Base-by-base conservation (phyloP, 2,329 filamentous ascomycete species). In the Dactylonectria macrodidyma region DNA sequence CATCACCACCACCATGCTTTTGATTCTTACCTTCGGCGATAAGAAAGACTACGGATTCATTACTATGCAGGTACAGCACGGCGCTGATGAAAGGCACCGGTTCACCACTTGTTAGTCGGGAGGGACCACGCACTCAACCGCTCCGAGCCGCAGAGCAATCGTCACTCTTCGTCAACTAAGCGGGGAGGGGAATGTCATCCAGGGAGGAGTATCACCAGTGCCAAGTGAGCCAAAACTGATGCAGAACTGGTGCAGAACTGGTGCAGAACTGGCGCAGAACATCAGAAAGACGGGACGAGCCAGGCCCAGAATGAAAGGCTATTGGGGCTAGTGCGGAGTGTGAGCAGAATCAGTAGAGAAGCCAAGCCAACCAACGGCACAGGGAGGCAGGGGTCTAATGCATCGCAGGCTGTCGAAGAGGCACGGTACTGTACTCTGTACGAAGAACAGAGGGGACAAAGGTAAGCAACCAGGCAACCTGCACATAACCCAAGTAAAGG, bases 221-320 rank as follows among this genome's bases (percentile, higher is more conserved):
- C 26, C 26, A 30, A 30, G 26, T 30, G 26, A 30, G 26, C 26
- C 26, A 30, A n/a, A 14, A 44, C 16, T 16, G n/a, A 8, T 22
- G 10, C 26, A 19, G 36, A 57, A 34, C 41, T 19, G 19, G 19
- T 19, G 19, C 19, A 19, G 19, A 19, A 19, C 19, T 19, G 19
- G 19, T 19, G 19, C 19, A 19, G n/a, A 14, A 44, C 16, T 16
- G n/a, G 14, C 14, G 10, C 26, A 19, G 36, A 57, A 34, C 41
- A 41, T 34, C 30, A 62, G 44, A 65, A 60, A 60, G 62, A 65
- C 62, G 62, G 62, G 62, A 65, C 62, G 62, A 65, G 41, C 51
- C 30, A 41, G 10, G 16, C n/a, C 50, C 34, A 36, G 38, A 48
- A 22, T 22, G n/a, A 54, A 48, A 19, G 30, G 26, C 50, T 33